Percentiles rank a stretch among this genome's conserved stretches.
phyloP scores from a whole-genome alignment of 139 green algal species.

The Eudorina sp. region DNA sequence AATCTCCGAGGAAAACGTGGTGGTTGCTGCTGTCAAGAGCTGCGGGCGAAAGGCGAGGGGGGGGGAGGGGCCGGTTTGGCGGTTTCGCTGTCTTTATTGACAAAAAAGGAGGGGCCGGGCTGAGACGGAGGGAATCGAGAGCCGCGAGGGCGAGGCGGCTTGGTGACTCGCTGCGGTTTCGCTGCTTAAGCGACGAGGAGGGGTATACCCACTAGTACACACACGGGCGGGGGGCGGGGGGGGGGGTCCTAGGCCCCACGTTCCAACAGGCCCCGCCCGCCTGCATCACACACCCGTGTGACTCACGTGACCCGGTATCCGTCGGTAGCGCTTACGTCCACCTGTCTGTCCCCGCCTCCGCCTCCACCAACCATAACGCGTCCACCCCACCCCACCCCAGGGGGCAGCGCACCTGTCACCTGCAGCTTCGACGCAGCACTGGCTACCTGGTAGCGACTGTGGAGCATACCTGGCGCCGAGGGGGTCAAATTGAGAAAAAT shows the following conservation, averaged over 20 bases:
- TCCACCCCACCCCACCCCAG: no score
- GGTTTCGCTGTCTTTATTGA: no score
- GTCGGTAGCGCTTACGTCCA: not conserved
- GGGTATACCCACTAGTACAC: no score
- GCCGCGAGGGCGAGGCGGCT: no score
- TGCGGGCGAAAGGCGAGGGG: not conserved
- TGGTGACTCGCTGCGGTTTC: no score
- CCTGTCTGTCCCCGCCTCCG: not conserved
- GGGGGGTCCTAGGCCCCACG: no score
- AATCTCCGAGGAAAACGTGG: constrained; percentile 50
- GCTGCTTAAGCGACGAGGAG: no score
- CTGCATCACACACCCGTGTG: no score
- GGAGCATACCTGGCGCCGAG: constrained; percentile 41
- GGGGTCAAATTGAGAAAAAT: not conserved
- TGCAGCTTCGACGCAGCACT: not conserved
- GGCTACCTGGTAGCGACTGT: constrained; percentile 34
- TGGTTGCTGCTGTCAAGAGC: constrained; percentile 50
- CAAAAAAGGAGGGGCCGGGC: not conserved
- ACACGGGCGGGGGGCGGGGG: no score
- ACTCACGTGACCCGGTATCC: no score
- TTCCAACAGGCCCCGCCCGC: no score
- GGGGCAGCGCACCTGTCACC: constrained; percentile 29
- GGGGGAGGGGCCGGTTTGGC: not conserved
- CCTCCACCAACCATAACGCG: no score
- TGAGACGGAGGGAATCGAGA: not conserved